Conservation (phyloP, 78 protist species). For the Creolimax fragrantissima region DNA sequence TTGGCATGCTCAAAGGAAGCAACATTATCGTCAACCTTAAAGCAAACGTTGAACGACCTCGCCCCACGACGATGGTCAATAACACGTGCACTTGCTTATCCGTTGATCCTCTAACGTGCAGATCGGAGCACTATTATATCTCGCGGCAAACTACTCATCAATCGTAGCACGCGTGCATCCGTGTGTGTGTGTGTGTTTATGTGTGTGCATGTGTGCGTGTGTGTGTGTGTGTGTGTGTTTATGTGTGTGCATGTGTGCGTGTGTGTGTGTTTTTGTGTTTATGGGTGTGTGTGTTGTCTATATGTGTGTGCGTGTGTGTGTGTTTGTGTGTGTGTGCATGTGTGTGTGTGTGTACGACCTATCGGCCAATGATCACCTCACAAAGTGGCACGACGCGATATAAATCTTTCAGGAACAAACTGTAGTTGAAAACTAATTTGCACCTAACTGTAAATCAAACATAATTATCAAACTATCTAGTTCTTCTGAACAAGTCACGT, state of each 20-base stretch:
- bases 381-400: too few species aligned
- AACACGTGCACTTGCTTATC: not conserved
- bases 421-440: too few species aligned
- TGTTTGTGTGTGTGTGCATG: not conserved
- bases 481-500: too few species aligned
- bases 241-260: not conserved
- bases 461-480: too few species aligned
- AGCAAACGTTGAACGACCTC: not conserved
- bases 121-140: not conserved
- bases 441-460: too few species aligned
- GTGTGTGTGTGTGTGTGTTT: constrained; percentile 14
- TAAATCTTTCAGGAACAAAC: too few species aligned
- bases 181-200: not conserved
- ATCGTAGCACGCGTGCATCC: not conserved
- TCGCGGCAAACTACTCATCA: not conserved
- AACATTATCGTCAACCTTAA: not conserved
- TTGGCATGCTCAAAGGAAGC: not conserved
- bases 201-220: constrained; percentile 5
- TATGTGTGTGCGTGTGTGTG: not conserved
- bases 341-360: too few species aligned
- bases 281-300: not conserved
- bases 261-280: not conserved
- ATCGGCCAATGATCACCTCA: too few species aligned
- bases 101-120: not conserved
- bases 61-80: not conserved